These are phyloP conservation scores for Barnettozyma wickerhamii DNA, from an alignment of 805 yeast species.

Conservation along the genomic window DNA sequence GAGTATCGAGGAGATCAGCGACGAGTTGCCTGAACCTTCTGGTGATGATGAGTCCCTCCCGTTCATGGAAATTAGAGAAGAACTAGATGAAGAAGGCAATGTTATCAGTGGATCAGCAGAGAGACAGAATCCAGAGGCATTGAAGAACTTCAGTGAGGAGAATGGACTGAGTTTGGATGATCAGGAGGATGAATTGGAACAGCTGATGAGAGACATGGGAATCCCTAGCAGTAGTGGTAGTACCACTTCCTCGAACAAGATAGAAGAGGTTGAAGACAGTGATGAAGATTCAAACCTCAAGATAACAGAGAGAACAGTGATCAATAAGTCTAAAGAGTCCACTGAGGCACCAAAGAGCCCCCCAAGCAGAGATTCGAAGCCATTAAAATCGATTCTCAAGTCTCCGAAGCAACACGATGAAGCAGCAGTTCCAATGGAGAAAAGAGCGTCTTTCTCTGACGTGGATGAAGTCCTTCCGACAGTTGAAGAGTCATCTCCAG, in stretches of 20 bases:
- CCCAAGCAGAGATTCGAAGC: not conserved
- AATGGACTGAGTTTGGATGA: conserved; percentile 8
- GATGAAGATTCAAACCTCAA: conserved; percentile 5
- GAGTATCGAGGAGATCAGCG: not conserved
- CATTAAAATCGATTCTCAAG: conserved; percentile 1
- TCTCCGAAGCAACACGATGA: not conserved
- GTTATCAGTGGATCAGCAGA: conserved; percentile 44
- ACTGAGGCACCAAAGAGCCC: not conserved
- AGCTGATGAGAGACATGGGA: conserved; percentile 24
- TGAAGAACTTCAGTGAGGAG: conserved; percentile 21
- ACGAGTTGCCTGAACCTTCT: not conserved
- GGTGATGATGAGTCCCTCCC: conserved; percentile 47
- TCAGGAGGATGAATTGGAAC: conserved; percentile 28
- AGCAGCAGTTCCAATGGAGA: not conserved
- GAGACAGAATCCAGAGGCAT: conserved; percentile 30
- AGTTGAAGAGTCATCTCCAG: not conserved
- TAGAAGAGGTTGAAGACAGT: conserved; percentile 10
- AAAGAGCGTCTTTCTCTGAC: not conserved
- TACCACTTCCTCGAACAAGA: not conserved
- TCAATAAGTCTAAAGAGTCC: not conserved
- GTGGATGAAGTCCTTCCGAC: not conserved
- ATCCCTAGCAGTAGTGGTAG: conserved; percentile 6
- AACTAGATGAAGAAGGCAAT: conserved; percentile 79
- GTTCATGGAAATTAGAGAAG: conserved; percentile 79
- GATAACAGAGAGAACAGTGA: conserved; percentile 5